Conservation (phyloP, 2,329 filamentous ascomycete genomes). For the Arthrobotrys sphaeroides region DNA sequence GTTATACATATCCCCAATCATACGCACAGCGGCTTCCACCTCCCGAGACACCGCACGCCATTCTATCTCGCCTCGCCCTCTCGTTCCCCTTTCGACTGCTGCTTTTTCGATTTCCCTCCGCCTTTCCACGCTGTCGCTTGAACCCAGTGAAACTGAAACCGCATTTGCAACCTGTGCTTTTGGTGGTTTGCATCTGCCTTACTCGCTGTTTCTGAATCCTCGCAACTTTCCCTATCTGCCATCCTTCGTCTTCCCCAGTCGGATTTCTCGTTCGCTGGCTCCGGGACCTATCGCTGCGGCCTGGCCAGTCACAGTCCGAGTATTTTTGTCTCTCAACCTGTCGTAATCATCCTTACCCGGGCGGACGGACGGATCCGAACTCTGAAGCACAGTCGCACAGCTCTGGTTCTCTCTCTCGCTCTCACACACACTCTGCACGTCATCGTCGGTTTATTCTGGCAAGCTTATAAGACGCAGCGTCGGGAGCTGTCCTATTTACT, state of each 20-base stretch:
- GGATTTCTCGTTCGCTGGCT: not conserved
- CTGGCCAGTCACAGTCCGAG: slow-evolving; percentile 31
- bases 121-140: slow-evolving; percentile 44
- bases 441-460: slow-evolving; percentile 23
- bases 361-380: slow-evolving; percentile 38
- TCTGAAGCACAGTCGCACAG: slow-evolving; percentile 46
- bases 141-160: slow-evolving; percentile 53
- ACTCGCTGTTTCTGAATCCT: slow-evolving; percentile 31
- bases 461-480: slow-evolving; percentile 28
- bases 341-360: slow-evolving; percentile 38
- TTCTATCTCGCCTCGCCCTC: slow-evolving; percentile 8
- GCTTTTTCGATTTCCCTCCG: slow-evolving; percentile 40
- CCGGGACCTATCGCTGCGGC: slow-evolving; percentile 9
- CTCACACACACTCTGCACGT: too few relatives aligned
- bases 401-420: slow-evolving; percentile 4
- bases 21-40: slow-evolving; percentile 25
- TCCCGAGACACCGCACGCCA: slow-evolving; percentile 36
- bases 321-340: slow-evolving; percentile 25
- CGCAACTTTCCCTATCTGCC: slow-evolving; percentile 22
- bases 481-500: slow-evolving; percentile 9
- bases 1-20: slow-evolving; percentile 8
- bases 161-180: slow-evolving; percentile 40
- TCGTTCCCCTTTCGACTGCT: slow-evolving; percentile 26
- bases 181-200: slow-evolving; percentile 24
- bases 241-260: slow-evolving; percentile 14